Conservation (phyloP, 345 rosid genomes). For the Excoecaria cochinchinensis region DNA sequence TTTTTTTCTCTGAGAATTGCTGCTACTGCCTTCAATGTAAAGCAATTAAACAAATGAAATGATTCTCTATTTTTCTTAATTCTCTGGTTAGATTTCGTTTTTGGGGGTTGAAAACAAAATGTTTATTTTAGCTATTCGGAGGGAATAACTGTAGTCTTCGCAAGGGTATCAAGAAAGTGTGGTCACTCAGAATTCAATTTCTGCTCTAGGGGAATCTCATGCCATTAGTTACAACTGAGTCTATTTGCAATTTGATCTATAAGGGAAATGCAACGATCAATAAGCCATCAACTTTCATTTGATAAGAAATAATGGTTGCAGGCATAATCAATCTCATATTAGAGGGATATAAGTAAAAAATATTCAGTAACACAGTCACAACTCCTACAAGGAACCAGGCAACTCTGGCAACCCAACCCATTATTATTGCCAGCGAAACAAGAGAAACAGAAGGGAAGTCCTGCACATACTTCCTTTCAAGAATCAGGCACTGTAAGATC, state of each 20-base stretch:
- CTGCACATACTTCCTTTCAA: background rate
- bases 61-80: background rate
- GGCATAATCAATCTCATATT: too few relatives aligned
- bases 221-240: background rate
- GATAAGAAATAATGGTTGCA: too few relatives aligned
- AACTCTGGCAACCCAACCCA: conserved; percentile 7
- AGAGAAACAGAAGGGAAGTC: conserved; percentile 2
- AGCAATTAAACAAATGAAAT: conserved; percentile 12
- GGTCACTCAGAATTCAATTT: background rate
- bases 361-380: background rate
- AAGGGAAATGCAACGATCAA: background rate
- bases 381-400: background rate
- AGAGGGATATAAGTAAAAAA: too few relatives aligned
- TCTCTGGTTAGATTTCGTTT: background rate
- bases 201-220: background rate
- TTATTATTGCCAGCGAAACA: background rate
- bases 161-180: background rate
- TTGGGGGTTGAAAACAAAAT: background rate
- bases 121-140: background rate
- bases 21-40: conserved; percentile 1
- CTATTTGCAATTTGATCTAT: background rate
- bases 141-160: too few relatives aligned
- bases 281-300: too few relatives aligned
- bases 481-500: background rate
- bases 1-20: background rate